Base-by-base conservation (phyloP, 2,329 filamentous ascomycete species). In the Venturia asperata region DNA sequence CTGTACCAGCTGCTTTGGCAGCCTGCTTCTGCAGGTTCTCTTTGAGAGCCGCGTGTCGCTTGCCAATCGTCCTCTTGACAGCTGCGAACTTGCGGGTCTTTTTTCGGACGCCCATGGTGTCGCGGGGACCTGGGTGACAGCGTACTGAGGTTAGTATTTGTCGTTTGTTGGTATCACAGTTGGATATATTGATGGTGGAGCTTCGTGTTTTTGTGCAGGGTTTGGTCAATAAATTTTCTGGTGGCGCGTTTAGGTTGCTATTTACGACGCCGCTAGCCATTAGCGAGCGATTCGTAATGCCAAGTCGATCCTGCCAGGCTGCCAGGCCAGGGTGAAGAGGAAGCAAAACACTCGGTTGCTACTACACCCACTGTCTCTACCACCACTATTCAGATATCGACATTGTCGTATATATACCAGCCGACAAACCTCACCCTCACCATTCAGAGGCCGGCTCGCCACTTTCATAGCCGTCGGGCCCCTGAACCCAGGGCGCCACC, bases 71-170 rank as follows among this genome's bases (percentile, higher is more conserved):
- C 70, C 91, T 83, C 81, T 96, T 95, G 73, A 92, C 86, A 77
- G 42, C 37, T 66, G 87, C 93, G 76, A 96, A 97, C 80, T 97
- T 97, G 80, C 92, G 87, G 64, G 91, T 96, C 76, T 87, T 91
- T 81, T 96, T 96, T 68, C 87, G 85, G 70, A 92, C 85, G 78
- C 92, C 92, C 93, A 97, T 97, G 43, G 67, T 70, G 69, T 65
- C 67, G 67, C 63, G 66, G 39, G 37, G 66, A 67, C 43, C 63
- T 52, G 61, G 66, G 52, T 49, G 41, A 1, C 21, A 19, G 30
- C 5, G 43, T n/a, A 21, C 19, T 49, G 61, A n/a, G 10, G 21
- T 24, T 24, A 49, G 39, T 30, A n/a, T 21, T 5, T 34, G 27
- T 55, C 15, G n/a, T 47, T 5, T 47, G 6, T 17, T 55, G 49